These are phyloP conservation scores for Didymella lethalis DNA, from an alignment of 2,329 filamentous ascomycete genomes.

Conservation along the genomic window DNA sequence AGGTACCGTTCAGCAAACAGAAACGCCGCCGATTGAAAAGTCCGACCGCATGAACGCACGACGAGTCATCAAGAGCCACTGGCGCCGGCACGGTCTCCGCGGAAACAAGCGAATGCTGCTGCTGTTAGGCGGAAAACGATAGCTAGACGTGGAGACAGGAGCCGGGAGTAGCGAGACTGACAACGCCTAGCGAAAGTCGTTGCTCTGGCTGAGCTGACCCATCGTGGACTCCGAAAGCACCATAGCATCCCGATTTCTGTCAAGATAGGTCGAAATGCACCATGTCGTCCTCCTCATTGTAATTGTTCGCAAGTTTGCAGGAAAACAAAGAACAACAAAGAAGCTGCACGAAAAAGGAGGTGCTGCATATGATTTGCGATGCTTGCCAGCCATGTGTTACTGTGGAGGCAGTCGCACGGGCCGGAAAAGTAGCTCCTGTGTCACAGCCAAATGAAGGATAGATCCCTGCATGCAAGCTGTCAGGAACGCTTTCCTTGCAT, in stretches of 20 bases:
- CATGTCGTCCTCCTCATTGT: background rate
- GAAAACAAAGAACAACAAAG: slow-evolving; percentile 15
- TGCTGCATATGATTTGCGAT: slow-evolving; percentile 21
- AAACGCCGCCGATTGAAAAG: slow-evolving; percentile 1
- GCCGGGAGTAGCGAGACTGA: slow-evolving; percentile 17
- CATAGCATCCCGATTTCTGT: background rate
- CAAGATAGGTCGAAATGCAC: slow-evolving; percentile 1
- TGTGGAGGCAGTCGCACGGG: slow-evolving; percentile 23
- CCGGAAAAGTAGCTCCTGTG: slow-evolving; percentile 22
- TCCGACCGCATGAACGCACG: slow-evolving; percentile 15
- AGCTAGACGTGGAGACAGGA: slow-evolving; percentile 13
- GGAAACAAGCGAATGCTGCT: slow-evolving; percentile 12
- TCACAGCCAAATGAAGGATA: slow-evolving; percentile 21
- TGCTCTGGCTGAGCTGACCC: slow-evolving; percentile 29
- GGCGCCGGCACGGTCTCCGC: slow-evolving; percentile 13
- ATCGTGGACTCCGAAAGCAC: slow-evolving; percentile 23
- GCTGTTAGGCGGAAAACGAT: slow-evolving; percentile 14
- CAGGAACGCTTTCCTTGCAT: slow-evolving; percentile 27
- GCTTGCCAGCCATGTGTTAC: slow-evolving; percentile 24
- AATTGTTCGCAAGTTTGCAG: slow-evolving; percentile 8
- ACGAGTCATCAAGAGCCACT: slow-evolving; percentile 5
- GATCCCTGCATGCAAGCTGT: slow-evolving; percentile 23
- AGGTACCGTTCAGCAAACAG: slow-evolving; percentile 5
- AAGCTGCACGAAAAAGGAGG: slow-evolving; percentile 21
- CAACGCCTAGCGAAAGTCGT: slow-evolving; percentile 16